Conservation (phyloP, 2,329 filamentous ascomycete genomes). For the Aureobasidium melanogenum region DNA sequence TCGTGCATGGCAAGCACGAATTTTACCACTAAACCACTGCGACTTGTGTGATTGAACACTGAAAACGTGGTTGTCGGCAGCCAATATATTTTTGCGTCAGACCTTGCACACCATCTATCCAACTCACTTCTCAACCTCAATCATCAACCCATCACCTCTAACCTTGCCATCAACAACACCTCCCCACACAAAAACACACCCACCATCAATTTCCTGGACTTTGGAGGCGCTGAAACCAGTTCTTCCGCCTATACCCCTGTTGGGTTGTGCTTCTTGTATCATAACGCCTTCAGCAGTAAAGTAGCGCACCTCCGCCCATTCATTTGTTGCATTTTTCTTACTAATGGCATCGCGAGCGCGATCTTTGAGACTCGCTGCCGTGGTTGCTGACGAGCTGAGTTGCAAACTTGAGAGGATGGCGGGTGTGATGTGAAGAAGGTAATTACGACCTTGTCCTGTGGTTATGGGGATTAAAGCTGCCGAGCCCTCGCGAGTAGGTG, state of each 20-base stretch:
- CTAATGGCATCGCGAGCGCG: slow-evolving; percentile 37
- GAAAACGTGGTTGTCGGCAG: neutral
- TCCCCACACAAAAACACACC: slow-evolving; percentile 46
- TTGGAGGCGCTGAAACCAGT: slow-evolving; percentile 29
- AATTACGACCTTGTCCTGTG: slow-evolving; percentile 45
- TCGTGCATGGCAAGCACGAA: slow-evolving; percentile 12
- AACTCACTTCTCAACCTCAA: slow-evolving; percentile 16
- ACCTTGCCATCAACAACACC: slow-evolving; percentile 37
- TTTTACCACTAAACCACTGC: slow-evolving; percentile 13
- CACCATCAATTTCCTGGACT: slow-evolving; percentile 38
- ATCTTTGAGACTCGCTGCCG: slow-evolving; percentile 43
- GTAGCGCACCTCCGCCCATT: slow-evolving; percentile 45
- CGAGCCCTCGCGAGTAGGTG: slow-evolving; percentile 32
- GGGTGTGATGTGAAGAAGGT: slow-evolving; percentile 45
- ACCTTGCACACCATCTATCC: too few species aligned
- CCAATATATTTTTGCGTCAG: neutral
- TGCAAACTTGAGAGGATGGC: slow-evolving; percentile 47
- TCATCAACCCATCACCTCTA: slow-evolving; percentile 33
- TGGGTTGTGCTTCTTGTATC: slow-evolving; percentile 27
- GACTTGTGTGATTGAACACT: neutral
- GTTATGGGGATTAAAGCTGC: slow-evolving; percentile 38
- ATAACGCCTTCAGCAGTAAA: slow-evolving; percentile 32
- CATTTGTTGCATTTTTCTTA: slow-evolving; percentile 37
- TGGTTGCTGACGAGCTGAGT: slow-evolving; percentile 38
- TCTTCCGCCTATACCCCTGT: slow-evolving; percentile 32